Conservation (phyloP, 2,329 filamentous ascomycete genomes). For the Tolypocladium nubicola region DNA sequence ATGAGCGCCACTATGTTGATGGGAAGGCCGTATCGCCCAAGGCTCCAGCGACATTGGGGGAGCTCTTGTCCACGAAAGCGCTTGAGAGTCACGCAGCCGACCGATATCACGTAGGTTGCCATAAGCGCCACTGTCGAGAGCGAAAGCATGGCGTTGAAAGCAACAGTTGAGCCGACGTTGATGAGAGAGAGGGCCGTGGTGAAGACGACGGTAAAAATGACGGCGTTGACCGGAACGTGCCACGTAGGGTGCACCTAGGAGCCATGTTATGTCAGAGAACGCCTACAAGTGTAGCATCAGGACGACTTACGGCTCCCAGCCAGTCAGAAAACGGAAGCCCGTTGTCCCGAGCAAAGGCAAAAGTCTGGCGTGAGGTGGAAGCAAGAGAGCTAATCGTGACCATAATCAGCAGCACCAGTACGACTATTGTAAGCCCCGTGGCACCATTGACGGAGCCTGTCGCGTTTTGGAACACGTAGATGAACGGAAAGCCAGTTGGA, state of each 20-base stretch:
- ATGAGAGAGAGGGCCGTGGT: constrained; percentile 20
- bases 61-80: constrained; percentile 21
- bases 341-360: constrained; percentile 23
- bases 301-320: constrained; percentile 5
- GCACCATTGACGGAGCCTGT: constrained; percentile 9
- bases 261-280: not conserved
- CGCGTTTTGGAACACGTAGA: constrained; percentile 17
- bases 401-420: constrained; percentile 14
- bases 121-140: constrained; percentile 20
- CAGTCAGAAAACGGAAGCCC: constrained; percentile 13
- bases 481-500: constrained; percentile 14
- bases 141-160: constrained; percentile 23
- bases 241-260: constrained; percentile 7
- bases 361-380: constrained; percentile 18
- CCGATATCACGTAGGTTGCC: constrained; percentile 21
- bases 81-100: constrained; percentile 20
- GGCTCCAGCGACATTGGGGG: constrained; percentile 22
- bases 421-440: constrained; percentile 14
- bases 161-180: constrained; percentile 20
- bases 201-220: constrained; percentile 16
- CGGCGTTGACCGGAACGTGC: constrained; percentile 20
- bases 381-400: constrained; percentile 16
- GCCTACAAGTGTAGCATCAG: not conserved
- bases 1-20: constrained; percentile 21
- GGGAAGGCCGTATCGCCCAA: constrained; percentile 24